Evolutionary conservation across 495 filamentous ascomycete genomes (phyloP), one percentile per base, ranked within the genome.

Genomic region (Cercophora sp.): DNA sequence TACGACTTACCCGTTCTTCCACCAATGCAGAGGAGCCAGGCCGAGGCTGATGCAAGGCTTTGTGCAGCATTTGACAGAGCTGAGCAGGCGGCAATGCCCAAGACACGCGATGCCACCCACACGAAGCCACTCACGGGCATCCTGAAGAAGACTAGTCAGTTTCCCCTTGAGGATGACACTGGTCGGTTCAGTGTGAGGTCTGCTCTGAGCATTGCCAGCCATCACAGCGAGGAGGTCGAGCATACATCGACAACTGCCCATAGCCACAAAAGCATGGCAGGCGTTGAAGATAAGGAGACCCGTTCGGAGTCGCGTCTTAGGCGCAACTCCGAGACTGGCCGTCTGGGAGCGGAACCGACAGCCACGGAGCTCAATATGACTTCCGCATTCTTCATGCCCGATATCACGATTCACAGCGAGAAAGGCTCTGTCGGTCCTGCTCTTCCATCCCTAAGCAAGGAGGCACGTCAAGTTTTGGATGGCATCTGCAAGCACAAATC

Each of bases 341-440:
- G 50, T 27, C 52, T 60, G 9, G 59, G 52, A 11, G 16, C 39
- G 0, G 60, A 70, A 23, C 29, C 44, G 11, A 54, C 59, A 2
- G 55, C 58, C 24, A 65, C 57, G 29, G 63, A 70, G 42, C 79
- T 83, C 10, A 83, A 87, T 49, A 85, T 89, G 84, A 91, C 88
- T 1, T 91, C 88, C n/a, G 87, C 85, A 9, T 88, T 91, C 65
- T 76, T 77, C 58, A 67, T 76, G 22, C 70, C 73, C 27, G 74
- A 76, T 48, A 75, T 76, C 43, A 78, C 74, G 9, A 43, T 75
- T 4, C 64, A 73, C 39, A 59, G 49, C 43, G 60, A 58, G 41
- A 67, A 61, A 31, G 64, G 66, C 51, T 29, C 47, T 15, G 42
- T 41, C 8, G 40, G 41, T 8, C 26, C 42, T 15, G 41, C 51